Evolutionary conservation across 805 yeast species (phyloP), one percentile per base, ranked within the genome.

Genomic region (Saturnispora gosingensis): DNA sequence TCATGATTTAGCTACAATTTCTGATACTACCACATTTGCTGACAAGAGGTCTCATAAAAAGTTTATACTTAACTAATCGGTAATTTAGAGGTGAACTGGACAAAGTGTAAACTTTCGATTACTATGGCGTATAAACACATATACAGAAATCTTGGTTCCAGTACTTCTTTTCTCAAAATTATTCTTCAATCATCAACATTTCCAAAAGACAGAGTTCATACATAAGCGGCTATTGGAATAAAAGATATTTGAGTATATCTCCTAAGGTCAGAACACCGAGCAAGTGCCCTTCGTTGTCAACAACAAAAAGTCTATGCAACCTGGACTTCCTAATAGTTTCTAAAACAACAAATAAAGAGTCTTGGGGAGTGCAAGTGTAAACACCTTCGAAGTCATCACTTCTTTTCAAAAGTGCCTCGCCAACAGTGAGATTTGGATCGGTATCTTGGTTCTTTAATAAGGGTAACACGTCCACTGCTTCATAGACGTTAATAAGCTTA

Each of bases 321-420:
- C 98, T 78, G 34, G 95, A 83, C 59, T 89, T 85, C 61, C 97
- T 79, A 54, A 93, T 88, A 35, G 96, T 90, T 65, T 90, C 97
- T 82, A 93, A 77, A 52, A 93, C 85, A 15, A 95, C 88, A 55
- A 91, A 84, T 53, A 93, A 72, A 56, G 90, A 77, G 66, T 93
- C 99, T 58, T 82, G 77, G 57, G 82, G 75, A 0, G 97, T 88
- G 69, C 99, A 93, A 0, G 98, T 93, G 68, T 89, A 88, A 13
- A 93, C 98, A 53, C 99, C 99, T 68, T 93, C 98, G 61, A 91
- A 93, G 65, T 93, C 97, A 59, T 90, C 97, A 4, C 96, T 83
- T 63, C 96, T 75, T 68, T 96, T 81, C 81, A 93, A 80, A 49
- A 93, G 72, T 0, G 98, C 98, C 67, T 93, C 97, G 3, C 99